A percentile compares a stretch with the other conserved stretches of the same genome.
These are phyloP conservation scores for Tetragonia tetragonoides DNA, from an alignment of 148 eudicot genomes.

Conservation along the genomic window DNA sequence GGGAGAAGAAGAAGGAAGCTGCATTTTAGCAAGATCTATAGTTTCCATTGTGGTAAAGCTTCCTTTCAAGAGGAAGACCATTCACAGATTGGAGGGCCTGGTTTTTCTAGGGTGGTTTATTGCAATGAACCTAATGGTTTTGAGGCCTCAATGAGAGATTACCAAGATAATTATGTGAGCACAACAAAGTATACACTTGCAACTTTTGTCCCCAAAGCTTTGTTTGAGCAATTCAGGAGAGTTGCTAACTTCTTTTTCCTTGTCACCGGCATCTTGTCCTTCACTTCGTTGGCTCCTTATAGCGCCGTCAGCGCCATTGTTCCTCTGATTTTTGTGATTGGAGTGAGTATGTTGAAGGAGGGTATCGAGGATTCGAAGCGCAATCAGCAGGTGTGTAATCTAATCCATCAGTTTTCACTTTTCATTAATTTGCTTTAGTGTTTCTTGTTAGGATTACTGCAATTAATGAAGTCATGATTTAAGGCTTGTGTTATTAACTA, in stretches of 20 bases:
- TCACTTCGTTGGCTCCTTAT: slow-evolving; percentile 81
- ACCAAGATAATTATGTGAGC: slow-evolving; percentile 70
- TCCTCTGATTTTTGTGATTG: slow-evolving; percentile 72
- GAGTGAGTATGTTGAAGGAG: slow-evolving; percentile 89
- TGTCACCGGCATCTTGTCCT: slow-evolving; percentile 63
- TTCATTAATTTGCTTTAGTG: no score
- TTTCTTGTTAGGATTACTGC: no score
- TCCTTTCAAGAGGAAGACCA: slow-evolving; percentile 50
- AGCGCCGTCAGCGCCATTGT: slow-evolving; percentile 71
- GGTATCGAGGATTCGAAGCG: slow-evolving; percentile 79
- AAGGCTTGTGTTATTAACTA: no score
- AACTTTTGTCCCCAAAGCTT: slow-evolving; percentile 79
- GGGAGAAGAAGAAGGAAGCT: slow-evolving; percentile 50
- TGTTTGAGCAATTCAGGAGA: slow-evolving; percentile 98
- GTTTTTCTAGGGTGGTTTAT: slow-evolving; percentile 76
- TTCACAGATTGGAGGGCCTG: slow-evolving; percentile 84
- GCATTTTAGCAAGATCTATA: slow-evolving; percentile 77
- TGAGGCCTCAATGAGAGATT: slow-evolving; percentile 39
- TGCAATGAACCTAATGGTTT: slow-evolving; percentile 57
- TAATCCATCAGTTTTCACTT: not conserved
- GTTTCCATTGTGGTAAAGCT: slow-evolving; percentile 64
- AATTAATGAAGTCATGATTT: no score
- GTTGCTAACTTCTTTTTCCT: slow-evolving; percentile 96
- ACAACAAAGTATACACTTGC: slow-evolving; percentile 79
- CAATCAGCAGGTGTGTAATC: slow-evolving; percentile 63